phyloP scores from a whole-genome alignment of 495 filamentous ascomycete genomes.

The Saxispiralis lemnorum region DNA sequence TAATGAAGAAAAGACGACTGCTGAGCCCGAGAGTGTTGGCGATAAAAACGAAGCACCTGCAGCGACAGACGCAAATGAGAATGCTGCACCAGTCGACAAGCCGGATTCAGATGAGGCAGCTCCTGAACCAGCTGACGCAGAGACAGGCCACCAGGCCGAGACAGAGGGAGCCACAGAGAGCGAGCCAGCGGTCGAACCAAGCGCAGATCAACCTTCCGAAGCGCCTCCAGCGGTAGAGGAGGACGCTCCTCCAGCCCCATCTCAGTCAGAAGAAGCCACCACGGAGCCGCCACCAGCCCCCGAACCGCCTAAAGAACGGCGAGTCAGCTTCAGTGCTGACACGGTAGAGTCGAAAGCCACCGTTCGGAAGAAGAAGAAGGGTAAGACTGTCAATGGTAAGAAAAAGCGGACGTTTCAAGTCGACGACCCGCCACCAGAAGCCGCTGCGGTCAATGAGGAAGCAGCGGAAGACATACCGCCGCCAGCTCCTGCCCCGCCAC shows the following conservation, averaged over 20 bases:
- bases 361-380: slow-evolving; percentile 10
- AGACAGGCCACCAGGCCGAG: too few relatives aligned
- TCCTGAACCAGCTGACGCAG: too few relatives aligned
- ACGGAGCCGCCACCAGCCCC: not conserved
- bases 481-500: not conserved
- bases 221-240: not conserved
- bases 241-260: too few relatives aligned
- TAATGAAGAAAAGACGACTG: too few relatives aligned
- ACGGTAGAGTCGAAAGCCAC: slow-evolving; percentile 13
- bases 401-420: slow-evolving; percentile 8
- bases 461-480: not conserved
- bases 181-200: not conserved
- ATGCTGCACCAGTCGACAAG: too few relatives aligned
- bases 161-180: not conserved
- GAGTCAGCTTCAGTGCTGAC: slow-evolving; percentile 10
- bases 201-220: not conserved
- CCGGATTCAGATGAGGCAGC: too few relatives aligned
- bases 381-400: slow-evolving; percentile 5
- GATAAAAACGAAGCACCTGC: too few relatives aligned
- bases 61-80: too few relatives aligned
- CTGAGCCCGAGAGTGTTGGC: too few relatives aligned
- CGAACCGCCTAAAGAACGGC: not conserved
- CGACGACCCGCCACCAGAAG: slow-evolving; percentile 3
- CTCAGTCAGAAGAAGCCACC: too few relatives aligned
- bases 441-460: slow-evolving; percentile 3